phyloP scores from a whole-genome alignment of 2,329 filamentous ascomycete genomes.

The Talaromyces marneffei region DNA sequence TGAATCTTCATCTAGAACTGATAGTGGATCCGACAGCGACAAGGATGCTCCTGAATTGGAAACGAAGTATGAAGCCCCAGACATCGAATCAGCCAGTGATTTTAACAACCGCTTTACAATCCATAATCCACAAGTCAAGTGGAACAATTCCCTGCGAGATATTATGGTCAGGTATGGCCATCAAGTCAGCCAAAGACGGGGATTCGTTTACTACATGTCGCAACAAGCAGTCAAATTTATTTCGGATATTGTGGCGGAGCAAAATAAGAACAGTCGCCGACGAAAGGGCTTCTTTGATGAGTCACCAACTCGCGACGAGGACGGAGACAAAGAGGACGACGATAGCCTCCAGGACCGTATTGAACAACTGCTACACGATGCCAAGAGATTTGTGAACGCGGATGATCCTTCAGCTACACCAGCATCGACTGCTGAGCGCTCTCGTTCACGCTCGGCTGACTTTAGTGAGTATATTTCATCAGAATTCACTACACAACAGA shows the following conservation, averaged over 20 bases:
- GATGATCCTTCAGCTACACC: constrained; percentile 49
- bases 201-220: constrained; percentile 97
- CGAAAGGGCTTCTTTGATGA: constrained; percentile 18
- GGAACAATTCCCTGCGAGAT: constrained; percentile 94
- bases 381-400: constrained; percentile 71
- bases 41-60: constrained; percentile 49
- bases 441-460: constrained; percentile 36
- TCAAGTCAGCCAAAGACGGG: constrained; percentile 89
- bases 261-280: constrained; percentile 63
- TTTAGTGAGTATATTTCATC: constrained; percentile 71
- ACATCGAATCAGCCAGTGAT: constrained; percentile 80
- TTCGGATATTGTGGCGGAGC: constrained; percentile 92
- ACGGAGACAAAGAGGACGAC: constrained; percentile 51
- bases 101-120: constrained; percentile 98
- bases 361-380: constrained; percentile 76
- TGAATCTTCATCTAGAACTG: constrained; percentile 22
- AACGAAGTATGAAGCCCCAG: constrained; percentile 60
- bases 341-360: constrained; percentile 76
- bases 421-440: constrained; percentile 32
- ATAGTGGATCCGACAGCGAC: constrained; percentile 46
- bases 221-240: constrained; percentile 96
- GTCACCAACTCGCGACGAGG: constrained; percentile 10
- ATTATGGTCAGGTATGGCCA: constrained; percentile 97
- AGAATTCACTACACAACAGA: constrained; percentile 86
- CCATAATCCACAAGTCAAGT: constrained; percentile 95